phyloP scores from a whole-genome alignment of 345 rosid genomes.

The Balakata baccata region DNA sequence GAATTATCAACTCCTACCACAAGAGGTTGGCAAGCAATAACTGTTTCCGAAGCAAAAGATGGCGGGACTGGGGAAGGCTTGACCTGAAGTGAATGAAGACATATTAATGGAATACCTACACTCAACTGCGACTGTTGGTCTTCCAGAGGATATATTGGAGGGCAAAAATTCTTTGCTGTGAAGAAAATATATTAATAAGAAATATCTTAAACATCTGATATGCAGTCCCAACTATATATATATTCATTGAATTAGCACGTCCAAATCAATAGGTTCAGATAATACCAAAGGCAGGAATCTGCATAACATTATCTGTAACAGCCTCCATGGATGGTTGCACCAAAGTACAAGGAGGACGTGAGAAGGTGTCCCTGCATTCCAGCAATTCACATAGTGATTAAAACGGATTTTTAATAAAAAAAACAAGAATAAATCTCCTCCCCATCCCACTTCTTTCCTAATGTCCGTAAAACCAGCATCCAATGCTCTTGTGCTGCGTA shows the following conservation, averaged over 20 bases:
- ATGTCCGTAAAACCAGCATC: not conserved
- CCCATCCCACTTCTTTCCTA: not conserved
- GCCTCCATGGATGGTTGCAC: conserved; percentile 84
- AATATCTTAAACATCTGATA: not conserved
- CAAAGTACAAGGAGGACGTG: conserved; percentile 81
- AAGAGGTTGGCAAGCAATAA: conserved; percentile 87
- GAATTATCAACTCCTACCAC: conserved; percentile 49
- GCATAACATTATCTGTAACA: conserved; percentile 40
- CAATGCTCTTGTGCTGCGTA: not conserved
- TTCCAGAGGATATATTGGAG: conserved; percentile 85
- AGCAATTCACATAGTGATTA: conserved; percentile 21
- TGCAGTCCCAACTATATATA: not conserved
- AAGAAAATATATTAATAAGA: conserved; percentile 17
- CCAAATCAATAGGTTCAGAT: not conserved
- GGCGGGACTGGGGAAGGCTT: conserved; percentile 91
- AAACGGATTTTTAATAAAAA: not conserved
- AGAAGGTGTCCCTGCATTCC: conserved; percentile 80
- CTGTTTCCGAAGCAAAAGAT: conserved; percentile 73
- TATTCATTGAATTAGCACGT: not conserved
- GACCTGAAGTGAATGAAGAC: conserved; percentile 81
- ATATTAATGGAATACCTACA: conserved; percentile 67
- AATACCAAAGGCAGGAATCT: conserved; percentile 80
- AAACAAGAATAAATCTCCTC: not conserved
- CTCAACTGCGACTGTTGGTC: conserved; percentile 60
- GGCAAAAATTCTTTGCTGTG: conserved; percentile 74